phyloP scores from a whole-genome alignment of 768 basidiomycete genomes.

The Pisolithus orientalis region DNA sequence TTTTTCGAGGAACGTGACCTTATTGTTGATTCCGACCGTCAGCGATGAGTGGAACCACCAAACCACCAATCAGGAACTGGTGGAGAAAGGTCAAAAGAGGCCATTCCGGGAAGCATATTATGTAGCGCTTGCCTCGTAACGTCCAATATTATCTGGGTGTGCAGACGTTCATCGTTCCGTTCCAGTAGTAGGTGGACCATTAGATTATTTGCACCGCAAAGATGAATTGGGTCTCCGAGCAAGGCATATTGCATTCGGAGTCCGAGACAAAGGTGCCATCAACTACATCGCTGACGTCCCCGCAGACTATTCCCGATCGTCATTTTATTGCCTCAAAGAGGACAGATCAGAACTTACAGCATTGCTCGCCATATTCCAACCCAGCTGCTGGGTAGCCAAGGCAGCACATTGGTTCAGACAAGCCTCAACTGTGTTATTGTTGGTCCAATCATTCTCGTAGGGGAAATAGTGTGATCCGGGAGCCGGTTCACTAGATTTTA shows the following conservation, averaged over 20 bases:
- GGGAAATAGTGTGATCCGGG: constrained; percentile 46
- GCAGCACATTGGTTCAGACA: constrained; percentile 66
- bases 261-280: constrained; percentile 26
- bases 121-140: constrained; percentile 53
- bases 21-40: constrained; percentile 75
- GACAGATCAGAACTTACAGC: constrained; percentile 43
- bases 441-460: constrained; percentile 50
- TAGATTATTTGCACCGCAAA: constrained; percentile 57
- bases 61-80: constrained; percentile 46
- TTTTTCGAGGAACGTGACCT: constrained; percentile 77
- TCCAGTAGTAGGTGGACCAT: constrained; percentile 51
- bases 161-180: constrained; percentile 49
- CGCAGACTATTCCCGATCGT: constrained; percentile 48
- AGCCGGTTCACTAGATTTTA: constrained; percentile 38
- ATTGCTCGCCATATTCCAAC: constrained; percentile 64
- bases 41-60: constrained; percentile 69
- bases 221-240: constrained; percentile 61
- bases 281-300: constrained; percentile 53
- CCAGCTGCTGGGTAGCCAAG: constrained; percentile 69
- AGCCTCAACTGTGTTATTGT: constrained; percentile 56
- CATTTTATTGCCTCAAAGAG: background rate
- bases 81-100: constrained; percentile 1
- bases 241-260: constrained; percentile 42
- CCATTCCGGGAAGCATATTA: background rate
- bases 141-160: constrained; percentile 60